Evolutionary conservation across 495 filamentous ascomycete genomes (phyloP).

Genomic region (Penicillium salamii): DNA sequence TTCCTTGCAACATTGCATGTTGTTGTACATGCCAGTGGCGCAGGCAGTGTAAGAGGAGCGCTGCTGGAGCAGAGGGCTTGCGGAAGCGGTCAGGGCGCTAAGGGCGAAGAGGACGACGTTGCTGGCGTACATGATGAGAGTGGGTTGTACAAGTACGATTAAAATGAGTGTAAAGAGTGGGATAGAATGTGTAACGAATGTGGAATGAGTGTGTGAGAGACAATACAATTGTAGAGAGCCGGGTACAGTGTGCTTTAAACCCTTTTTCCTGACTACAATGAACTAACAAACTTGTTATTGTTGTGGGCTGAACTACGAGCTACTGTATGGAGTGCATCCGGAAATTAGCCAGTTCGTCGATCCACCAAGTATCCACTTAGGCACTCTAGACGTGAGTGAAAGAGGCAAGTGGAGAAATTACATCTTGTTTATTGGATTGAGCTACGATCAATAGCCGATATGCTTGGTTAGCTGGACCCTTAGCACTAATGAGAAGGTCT

Average conservation of each 20-base stretch:
- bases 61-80: neutral
- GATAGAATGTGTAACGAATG: neutral
- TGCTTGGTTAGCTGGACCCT: no score
- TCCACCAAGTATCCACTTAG: neutral
- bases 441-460: no score
- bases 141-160: neutral
- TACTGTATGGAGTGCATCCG: neutral
- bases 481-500: neutral
- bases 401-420: no score
- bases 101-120: slow-evolving; percentile 1
- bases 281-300: neutral
- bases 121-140: neutral
- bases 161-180: neutral
- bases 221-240: neutral
- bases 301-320: neutral
- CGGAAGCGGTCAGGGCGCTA: neutral
- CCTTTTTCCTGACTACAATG: no score
- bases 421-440: no score
- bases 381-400: neutral
- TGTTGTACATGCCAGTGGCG: neutral
- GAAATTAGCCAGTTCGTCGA: neutral
- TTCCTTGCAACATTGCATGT: neutral
- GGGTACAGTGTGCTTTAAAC: neutral
- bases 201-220: neutral
- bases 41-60: neutral